Conservation (phyloP, 2,329 filamentous ascomycete genomes). For the Didymosphaeria variabile region DNA sequence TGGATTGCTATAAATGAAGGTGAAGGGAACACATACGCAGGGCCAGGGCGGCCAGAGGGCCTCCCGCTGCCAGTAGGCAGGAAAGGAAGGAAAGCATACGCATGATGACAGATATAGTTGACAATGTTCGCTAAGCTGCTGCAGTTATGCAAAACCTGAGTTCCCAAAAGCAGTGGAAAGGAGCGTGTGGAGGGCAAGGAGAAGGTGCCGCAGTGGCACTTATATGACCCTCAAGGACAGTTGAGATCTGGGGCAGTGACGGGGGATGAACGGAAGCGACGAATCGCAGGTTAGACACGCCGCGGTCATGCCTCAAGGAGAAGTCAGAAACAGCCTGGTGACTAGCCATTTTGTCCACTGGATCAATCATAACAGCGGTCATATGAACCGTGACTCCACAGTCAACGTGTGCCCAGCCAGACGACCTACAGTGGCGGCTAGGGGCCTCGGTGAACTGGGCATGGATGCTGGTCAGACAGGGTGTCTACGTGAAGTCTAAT, state of each 20-base stretch:
- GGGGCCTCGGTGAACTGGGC: constrained; percentile 6
- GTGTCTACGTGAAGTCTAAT: constrained; percentile 3
- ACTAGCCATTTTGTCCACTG: constrained; percentile 8
- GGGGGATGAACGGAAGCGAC: constrained; percentile 7
- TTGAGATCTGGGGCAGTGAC: not conserved
- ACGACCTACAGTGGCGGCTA: not conserved
- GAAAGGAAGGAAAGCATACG: constrained; percentile 33
- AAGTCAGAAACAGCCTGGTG: constrained; percentile 10
- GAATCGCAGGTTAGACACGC: not conserved
- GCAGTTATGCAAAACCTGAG: constrained; percentile 11
- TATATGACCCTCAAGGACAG: constrained; percentile 10
- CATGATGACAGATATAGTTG: constrained; percentile 28
- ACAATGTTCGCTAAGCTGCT: constrained; percentile 9
- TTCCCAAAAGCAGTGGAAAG: constrained; percentile 15
- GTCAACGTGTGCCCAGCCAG: not conserved
- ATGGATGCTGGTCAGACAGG: constrained; percentile 12
- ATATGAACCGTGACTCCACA: constrained; percentile 7
- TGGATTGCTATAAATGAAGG: not conserved
- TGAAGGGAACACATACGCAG: constrained; percentile 22
- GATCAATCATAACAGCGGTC: constrained; percentile 5
- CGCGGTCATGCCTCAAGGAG: constrained; percentile 3
- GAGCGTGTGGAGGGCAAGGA: constrained; percentile 6
- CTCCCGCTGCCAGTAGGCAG: constrained; percentile 41
- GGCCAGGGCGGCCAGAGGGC: constrained; percentile 33
- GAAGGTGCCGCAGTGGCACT: constrained; percentile 7